Conservation (phyloP, 208 protist species). For the Polymyxa betae region DNA sequence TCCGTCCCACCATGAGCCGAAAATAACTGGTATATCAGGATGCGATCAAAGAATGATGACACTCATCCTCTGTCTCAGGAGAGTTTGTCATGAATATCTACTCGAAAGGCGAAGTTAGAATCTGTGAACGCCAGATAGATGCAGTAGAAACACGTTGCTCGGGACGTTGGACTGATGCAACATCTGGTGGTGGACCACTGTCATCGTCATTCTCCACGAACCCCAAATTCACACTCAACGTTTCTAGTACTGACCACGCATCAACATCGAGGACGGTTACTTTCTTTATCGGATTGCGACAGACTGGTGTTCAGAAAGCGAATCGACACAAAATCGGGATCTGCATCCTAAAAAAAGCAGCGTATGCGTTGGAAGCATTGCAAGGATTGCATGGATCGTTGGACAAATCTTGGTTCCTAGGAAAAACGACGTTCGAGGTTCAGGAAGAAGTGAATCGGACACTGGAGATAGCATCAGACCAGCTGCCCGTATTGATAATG, state of each 20-base stretch:
- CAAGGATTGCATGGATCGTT: background rate
- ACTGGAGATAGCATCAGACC: background rate
- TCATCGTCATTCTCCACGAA: background rate
- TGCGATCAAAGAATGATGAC: background rate
- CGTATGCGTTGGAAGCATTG: conserved; percentile 32
- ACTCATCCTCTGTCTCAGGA: background rate
- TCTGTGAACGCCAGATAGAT: background rate
- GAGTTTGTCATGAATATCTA: conserved; percentile 28
- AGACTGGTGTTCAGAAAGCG: background rate
- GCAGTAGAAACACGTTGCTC: background rate
- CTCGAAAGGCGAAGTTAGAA: background rate
- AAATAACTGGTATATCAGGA: background rate
- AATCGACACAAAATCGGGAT: background rate
- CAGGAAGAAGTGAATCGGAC: background rate
- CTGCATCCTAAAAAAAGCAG: background rate
- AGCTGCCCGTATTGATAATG: background rate
- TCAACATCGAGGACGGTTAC: background rate
- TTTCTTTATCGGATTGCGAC: conserved; percentile 27
- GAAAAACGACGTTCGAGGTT: background rate
- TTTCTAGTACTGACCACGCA: background rate
- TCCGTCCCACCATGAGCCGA: background rate
- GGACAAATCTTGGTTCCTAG: conserved; percentile 6
- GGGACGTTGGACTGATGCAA: background rate
- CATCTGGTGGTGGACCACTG: conserved; percentile 2
- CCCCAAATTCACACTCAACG: background rate